Percentiles rank a stretch among this genome's conserved stretches.
These are phyloP conservation scores for Porogramme epimiltina DNA, from an alignment of 1,284 basidiomycete species.

Conservation along the genomic window DNA sequence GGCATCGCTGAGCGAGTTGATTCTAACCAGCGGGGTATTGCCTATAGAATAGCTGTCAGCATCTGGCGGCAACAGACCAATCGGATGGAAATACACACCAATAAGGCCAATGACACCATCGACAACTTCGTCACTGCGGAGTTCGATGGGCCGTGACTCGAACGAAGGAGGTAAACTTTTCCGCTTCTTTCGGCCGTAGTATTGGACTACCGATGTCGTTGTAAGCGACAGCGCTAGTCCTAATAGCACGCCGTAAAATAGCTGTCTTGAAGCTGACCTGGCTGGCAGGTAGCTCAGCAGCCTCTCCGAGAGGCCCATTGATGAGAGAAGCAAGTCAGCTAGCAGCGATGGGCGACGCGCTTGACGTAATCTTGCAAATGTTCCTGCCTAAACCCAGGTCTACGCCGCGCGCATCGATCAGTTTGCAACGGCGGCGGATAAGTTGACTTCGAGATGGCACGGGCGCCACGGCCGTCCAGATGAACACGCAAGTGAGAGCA, in stretches of 20 bases:
- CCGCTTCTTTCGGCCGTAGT: slow-evolving; percentile 48
- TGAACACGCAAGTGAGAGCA: background rate
- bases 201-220: slow-evolving; percentile 56
- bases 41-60: slow-evolving; percentile 48
- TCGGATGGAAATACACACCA: slow-evolving; percentile 47
- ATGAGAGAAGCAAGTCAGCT: too few species aligned
- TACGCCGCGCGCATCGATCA: too few species aligned
- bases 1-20: slow-evolving; percentile 88
- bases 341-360: too few species aligned
- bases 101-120: slow-evolving; percentile 82
- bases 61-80: background rate
- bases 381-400: too few species aligned
- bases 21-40: slow-evolving; percentile 92
- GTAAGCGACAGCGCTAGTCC: slow-evolving; percentile 74
- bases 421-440: background rate
- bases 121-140: slow-evolving; percentile 75
- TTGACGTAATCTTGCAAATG: too few species aligned
- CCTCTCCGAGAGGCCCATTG: too few species aligned
- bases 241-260: slow-evolving; percentile 67
- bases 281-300: slow-evolving; percentile 22
- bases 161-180: slow-evolving; percentile 39
- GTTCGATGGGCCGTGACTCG: slow-evolving; percentile 67
- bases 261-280: slow-evolving; percentile 42
- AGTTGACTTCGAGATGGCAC: background rate
- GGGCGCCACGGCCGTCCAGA: too few species aligned